These are phyloP conservation scores for Zygosaccharomyces pseudobailii DNA, from an alignment of 1,139 yeast genomes.

Conservation along the genomic window DNA sequence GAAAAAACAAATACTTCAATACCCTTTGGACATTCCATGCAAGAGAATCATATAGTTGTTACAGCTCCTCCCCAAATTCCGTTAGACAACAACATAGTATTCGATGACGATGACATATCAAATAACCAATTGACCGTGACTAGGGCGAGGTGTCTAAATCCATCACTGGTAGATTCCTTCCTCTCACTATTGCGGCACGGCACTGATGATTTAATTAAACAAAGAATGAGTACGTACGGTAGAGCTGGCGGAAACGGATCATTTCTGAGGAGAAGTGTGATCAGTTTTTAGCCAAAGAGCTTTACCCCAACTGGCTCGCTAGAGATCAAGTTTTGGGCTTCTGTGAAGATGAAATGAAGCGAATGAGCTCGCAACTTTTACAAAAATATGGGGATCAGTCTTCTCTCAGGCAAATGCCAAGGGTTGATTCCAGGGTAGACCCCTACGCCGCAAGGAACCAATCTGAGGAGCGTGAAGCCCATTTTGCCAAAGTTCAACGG, in stretches of 20 bases:
- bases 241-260: conserved; percentile 6
- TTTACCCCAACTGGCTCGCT: conserved; percentile 42
- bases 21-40: neutral
- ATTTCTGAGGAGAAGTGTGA: conserved; percentile 27
- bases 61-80: conserved; percentile 17
- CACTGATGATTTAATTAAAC: conserved; percentile 42
- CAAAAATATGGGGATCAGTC: conserved; percentile 15
- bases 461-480: conserved; percentile 27
- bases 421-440: conserved; percentile 37
- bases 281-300: conserved; percentile 32
- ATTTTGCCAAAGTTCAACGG: conserved; percentile 28
- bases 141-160: conserved; percentile 37
- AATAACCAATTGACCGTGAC: conserved; percentile 23
- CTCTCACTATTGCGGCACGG: conserved; percentile 39
- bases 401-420: conserved; percentile 4
- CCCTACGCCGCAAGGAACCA: conserved; percentile 44
- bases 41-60: conserved; percentile 3
- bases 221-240: conserved; percentile 36
- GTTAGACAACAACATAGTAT: conserved; percentile 18
- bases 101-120: conserved; percentile 16
- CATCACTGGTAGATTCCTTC: conserved; percentile 40
- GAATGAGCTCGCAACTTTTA: conserved; percentile 31
- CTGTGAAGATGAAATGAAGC: conserved; percentile 35
- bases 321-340: conserved; percentile 37
- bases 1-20: neutral